Conservation (phyloP, 352 stramenopile genomes). For the Thalassiosira livingstoniorum region DNA sequence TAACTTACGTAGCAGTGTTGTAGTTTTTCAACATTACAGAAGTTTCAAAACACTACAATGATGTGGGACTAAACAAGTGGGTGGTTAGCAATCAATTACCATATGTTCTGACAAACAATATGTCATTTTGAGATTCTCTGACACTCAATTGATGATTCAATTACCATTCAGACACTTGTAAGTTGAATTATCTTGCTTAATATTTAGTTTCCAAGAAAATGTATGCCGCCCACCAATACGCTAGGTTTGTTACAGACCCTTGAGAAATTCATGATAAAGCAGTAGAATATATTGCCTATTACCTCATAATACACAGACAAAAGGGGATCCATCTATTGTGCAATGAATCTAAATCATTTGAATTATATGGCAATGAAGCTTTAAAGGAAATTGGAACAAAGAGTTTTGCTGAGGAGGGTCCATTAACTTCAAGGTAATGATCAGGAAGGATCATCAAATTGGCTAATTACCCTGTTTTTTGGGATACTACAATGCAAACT, state of each 20-base stretch:
- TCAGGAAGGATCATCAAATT: conserved; percentile 31
- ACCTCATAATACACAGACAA: not conserved
- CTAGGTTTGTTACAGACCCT: not conserved
- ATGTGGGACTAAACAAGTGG: not conserved
- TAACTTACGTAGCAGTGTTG: too few relatives aligned
- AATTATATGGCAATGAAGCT: too few relatives aligned
- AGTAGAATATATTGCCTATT: not conserved
- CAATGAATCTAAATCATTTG: not conserved
- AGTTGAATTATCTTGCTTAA: conserved; percentile 1
- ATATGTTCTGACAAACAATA: not conserved
- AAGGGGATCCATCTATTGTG: not conserved
- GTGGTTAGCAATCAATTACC: not conserved
- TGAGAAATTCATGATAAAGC: not conserved
- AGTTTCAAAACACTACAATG: too few relatives aligned
- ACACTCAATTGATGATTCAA: not conserved
- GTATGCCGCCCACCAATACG: not conserved
- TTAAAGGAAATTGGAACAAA: not conserved
- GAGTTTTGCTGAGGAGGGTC: not conserved
- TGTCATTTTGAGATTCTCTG: not conserved
- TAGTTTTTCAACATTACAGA: too few relatives aligned
- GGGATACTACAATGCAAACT: conserved; percentile 35
- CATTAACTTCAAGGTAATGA: conserved; percentile 13
- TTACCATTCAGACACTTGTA: not conserved
- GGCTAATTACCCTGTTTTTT: conserved; percentile 23
- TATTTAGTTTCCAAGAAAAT: not conserved